Conservation (phyloP, 2,329 filamentous ascomycete genomes). For the Lachnellula willkommii region DNA sequence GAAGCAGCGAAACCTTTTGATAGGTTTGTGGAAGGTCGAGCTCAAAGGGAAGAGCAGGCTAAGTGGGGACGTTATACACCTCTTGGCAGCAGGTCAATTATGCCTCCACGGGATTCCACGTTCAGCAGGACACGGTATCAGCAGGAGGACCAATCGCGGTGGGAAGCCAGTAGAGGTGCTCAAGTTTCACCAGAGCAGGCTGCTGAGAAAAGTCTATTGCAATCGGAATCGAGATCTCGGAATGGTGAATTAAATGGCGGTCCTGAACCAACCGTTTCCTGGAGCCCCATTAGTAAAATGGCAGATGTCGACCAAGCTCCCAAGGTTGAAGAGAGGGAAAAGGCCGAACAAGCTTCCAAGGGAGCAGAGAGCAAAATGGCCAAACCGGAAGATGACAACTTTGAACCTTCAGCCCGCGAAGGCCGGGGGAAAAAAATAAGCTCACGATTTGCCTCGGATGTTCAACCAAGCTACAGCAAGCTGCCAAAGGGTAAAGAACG, state of each 20-base stretch:
- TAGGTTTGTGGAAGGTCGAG: constrained; percentile 18
- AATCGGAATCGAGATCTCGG: neutral
- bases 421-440: neutral
- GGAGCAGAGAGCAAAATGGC: neutral
- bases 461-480: constrained; percentile 9
- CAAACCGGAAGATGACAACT: neutral
- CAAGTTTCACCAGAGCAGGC: neutral
- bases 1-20: neutral
- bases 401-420: neutral
- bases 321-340: neutral
- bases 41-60: constrained; percentile 24
- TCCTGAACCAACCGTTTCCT: neutral
- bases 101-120: neutral
- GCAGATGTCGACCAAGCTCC: neutral
- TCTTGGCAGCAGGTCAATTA: constrained; percentile 7
- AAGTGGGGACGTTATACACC: constrained; percentile 22
- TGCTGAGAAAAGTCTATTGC: neutral
- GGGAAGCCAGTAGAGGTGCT: neutral
- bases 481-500: constrained; percentile 24
- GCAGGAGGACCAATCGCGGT: too few species aligned
- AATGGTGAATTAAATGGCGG: neutral
- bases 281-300: neutral
- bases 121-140: too few species aligned
- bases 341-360: neutral
- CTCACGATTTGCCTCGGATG: neutral